Conservation (phyloP, 306 rosid species). For the Oemleria cerasiformis region DNA sequence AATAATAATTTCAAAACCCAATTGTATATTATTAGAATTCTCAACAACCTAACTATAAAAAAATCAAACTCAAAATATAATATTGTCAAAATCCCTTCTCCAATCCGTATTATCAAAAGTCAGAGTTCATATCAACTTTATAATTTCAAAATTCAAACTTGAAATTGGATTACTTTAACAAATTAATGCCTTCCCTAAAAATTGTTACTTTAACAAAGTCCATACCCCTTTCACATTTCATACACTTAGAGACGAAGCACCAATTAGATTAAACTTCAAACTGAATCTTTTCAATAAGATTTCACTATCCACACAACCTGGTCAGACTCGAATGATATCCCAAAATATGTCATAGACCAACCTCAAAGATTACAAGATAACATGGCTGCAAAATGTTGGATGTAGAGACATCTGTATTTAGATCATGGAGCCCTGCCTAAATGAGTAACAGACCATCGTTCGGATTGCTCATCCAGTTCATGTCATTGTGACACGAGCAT, state of each 20-base stretch:
- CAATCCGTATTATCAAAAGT: too few relatives aligned
- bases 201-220: neutral
- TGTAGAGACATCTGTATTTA: neutral
- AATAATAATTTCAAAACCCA: too few relatives aligned
- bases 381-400: neutral
- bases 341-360: neutral
- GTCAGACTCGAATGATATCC: neutral
- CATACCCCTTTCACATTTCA: neutral
- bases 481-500: neutral
- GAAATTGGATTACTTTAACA: too few relatives aligned
- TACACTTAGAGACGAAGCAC: neutral
- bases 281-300: neutral
- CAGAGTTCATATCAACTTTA: too few relatives aligned
- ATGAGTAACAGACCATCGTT: conserved; percentile 3
- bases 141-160: too few relatives aligned
- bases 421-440: neutral
- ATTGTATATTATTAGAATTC: too few relatives aligned
- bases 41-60: too few relatives aligned
- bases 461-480: neutral
- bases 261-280: neutral
- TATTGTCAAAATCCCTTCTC: too few relatives aligned
- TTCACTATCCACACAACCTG: conserved; percentile 1
- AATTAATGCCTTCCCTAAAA: too few relatives aligned
- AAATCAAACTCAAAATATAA: too few relatives aligned
- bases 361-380: neutral